Conservation (phyloP, 768 basidiomycete genomes). For the Collybia sordida region DNA sequence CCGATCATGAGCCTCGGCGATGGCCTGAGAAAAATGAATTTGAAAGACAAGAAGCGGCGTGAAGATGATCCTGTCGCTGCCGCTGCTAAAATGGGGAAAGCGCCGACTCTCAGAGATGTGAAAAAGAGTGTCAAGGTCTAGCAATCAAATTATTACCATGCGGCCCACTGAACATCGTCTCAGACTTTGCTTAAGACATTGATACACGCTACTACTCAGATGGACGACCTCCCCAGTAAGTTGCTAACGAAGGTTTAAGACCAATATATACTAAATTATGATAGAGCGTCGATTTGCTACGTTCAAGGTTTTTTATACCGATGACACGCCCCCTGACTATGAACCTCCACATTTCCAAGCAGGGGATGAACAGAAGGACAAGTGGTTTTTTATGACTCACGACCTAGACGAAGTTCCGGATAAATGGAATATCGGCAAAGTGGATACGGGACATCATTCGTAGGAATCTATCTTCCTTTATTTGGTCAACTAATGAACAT, state of each 20-base stretch:
- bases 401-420: conserved; percentile 71
- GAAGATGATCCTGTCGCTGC: conserved; percentile 57
- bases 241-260: conserved; percentile 2
- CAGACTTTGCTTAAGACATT: conserved; percentile 77
- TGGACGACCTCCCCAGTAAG: conserved; percentile 79
- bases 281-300: conserved; percentile 82
- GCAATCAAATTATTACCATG: not conserved
- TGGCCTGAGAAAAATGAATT: conserved; percentile 49
- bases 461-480: conserved; percentile 26
- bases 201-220: conserved; percentile 74
- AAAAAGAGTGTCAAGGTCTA: conserved; percentile 77
- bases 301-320: conserved; percentile 85
- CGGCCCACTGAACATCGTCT: conserved; percentile 1
- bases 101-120: conserved; percentile 78
- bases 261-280: not conserved
- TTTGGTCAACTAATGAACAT: not conserved
- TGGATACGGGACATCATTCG: conserved; percentile 77
- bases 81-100: conserved; percentile 56
- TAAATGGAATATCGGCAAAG: conserved; percentile 62
- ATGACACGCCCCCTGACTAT: conserved; percentile 77
- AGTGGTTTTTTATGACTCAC: conserved; percentile 83
- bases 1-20: conserved; percentile 78
- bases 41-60: conserved; percentile 27
- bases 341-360: conserved; percentile 80
- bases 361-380: conserved; percentile 70